A percentile compares a stretch with the other conserved stretches of the same genome.
phyloP scores from a whole-genome alignment of 768 basidiomycete species.

The Lactifluus volemus region DNA sequence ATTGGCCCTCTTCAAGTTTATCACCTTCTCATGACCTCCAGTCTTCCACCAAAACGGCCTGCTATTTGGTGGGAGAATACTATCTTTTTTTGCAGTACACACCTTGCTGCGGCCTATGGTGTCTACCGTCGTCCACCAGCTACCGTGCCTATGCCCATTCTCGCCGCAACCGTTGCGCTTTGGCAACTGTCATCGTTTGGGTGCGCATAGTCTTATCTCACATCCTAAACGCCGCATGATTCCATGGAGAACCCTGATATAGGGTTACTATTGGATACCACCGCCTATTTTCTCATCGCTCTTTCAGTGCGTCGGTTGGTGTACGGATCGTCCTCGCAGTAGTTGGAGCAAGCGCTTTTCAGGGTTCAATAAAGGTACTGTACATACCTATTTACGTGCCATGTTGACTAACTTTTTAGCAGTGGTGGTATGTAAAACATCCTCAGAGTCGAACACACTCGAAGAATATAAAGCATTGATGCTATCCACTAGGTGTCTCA shows the following conservation, averaged over 20 bases:
- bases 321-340: constrained; percentile 53
- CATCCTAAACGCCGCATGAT: neutral
- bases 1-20: neutral
- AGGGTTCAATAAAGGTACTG: constrained; percentile 67
- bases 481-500: constrained; percentile 55
- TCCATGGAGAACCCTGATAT: neutral
- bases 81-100: constrained; percentile 47
- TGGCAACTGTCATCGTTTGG: constrained; percentile 72
- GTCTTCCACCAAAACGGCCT: neutral
- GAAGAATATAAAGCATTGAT: constrained; percentile 33
- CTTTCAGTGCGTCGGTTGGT: constrained; percentile 49
- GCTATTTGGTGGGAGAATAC: constrained; percentile 58
- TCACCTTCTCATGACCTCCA: neutral
- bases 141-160: constrained; percentile 35
- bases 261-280: constrained; percentile 76
- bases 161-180: constrained; percentile 43
- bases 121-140: constrained; percentile 41
- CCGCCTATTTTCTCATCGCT: constrained; percentile 66
- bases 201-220: constrained; percentile 29
- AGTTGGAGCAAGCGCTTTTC: constrained; percentile 66
- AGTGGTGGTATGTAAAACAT: constrained; percentile 19
- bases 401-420: neutral
- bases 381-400: neutral
- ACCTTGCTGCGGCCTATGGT: constrained; percentile 49
- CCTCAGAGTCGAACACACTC: neutral